Base-by-base conservation (phyloP, 805 yeast genomes). In the Saccharomycopsis malanga region DNA sequence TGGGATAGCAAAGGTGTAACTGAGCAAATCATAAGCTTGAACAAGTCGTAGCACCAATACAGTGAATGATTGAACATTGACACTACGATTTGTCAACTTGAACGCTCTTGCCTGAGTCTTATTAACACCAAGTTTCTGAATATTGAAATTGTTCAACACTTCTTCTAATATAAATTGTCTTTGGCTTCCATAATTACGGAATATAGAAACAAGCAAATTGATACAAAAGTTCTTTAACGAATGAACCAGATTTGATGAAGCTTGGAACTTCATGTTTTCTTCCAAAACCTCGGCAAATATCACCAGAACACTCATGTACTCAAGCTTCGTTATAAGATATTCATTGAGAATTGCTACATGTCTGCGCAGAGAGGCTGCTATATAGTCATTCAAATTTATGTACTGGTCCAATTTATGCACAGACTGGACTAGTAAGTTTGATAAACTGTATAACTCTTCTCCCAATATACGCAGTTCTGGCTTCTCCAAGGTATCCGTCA, bases 101-200 rank as follows among this genome's bases (percentile, higher is more conserved):
- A 62, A 65, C 39, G 70, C 74, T 42, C 79, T 65, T 0, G 24
- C 69, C 3, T 55, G 48, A 0, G 60, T 36, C 53, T 74, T 79
- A 24, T 68, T 67, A 0, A 64, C 61, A 0, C 84, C 75, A 2
- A 80, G 55, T 20, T 65, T 69, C 15, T 37, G 39, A 25, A 18
- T 24, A 40, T 74, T 76, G 45, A 79, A 62, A 46, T 72, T 73
- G 1, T 71, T 61, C 10, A 82, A 55, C 2, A 83, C 55, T 58
- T 87, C 93, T 45, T 73, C 73, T 5, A 85, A 55, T 4, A 87
- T 69, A 56, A 80, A 82, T 1, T 63, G 61, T 46, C 84, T 64
- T 56, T 87, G 94, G 35, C 70, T 73, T 1, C 66, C 61, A 42
- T 69, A 58, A 17, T 57, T 59, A 30, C 58, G 56, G 57, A 75